Conservation (phyloP, 2,329 filamentous ascomycete species). For the Fusarium sp. region DNA sequence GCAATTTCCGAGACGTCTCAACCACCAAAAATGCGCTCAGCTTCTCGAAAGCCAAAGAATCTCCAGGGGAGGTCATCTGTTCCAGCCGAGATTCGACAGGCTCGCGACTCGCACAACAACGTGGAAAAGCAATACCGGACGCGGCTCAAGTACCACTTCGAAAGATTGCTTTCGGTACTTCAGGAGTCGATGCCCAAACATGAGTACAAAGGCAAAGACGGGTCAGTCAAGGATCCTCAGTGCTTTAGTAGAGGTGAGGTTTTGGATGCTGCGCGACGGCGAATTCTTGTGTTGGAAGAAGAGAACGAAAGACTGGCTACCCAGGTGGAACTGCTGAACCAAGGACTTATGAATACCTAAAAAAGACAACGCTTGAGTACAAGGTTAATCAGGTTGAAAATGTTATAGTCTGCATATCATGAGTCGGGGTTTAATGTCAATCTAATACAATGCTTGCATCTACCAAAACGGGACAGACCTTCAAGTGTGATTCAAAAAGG, state of each 20-base stretch:
- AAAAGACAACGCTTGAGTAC: fast-evolving
- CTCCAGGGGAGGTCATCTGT: background rate
- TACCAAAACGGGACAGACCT: too few relatives aligned
- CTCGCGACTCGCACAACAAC: background rate
- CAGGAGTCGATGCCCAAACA: background rate
- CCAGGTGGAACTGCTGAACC: fast-evolving
- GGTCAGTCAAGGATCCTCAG: background rate
- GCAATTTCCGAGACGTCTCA: fast-evolving
- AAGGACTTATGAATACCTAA: fast-evolving
- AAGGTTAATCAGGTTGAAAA: background rate
- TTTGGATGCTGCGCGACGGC: background rate
- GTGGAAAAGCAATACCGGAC: background rate
- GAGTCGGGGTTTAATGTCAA: too few relatives aligned
- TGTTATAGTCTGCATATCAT: too few relatives aligned
- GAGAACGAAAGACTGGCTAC: background rate
- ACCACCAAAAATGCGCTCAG: background rate
- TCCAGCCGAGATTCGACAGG: background rate
- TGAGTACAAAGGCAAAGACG: too few relatives aligned
- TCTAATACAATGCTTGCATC: too few relatives aligned
- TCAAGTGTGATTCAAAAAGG: too few relatives aligned
- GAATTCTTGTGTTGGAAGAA: background rate
- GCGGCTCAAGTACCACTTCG: background rate
- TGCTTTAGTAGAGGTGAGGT: background rate
- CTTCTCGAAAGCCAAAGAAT: background rate
- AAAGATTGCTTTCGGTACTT: background rate